phyloP scores from a whole-genome alignment of 2,329 filamentous ascomycete species.

The Penicillium hesseltinei region DNA sequence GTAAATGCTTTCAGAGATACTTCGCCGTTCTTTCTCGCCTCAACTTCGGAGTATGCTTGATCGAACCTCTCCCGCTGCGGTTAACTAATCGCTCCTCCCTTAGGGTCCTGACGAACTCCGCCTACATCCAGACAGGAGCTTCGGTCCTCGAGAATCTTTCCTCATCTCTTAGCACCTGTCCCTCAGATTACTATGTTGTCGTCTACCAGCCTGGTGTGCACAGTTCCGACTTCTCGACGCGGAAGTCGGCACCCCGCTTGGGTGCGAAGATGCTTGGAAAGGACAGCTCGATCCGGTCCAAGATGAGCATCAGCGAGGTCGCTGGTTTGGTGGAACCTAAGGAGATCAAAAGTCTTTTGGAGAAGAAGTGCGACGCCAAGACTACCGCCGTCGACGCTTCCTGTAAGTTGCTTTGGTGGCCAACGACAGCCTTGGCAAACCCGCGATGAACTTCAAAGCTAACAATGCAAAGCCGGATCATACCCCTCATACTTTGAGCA shows the following conservation, averaged over 20 bases:
- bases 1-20: slow-evolving; percentile 78
- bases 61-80: slow-evolving; percentile 5
- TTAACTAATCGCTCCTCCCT: slow-evolving; percentile 27
- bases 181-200: slow-evolving; percentile 73
- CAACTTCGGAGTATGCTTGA: slow-evolving; percentile 69
- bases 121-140: slow-evolving; percentile 45
- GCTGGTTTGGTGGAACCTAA: slow-evolving; percentile 49
- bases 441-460: slow-evolving; percentile 11
- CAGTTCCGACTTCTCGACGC: slow-evolving; percentile 63
- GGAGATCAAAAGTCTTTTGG: slow-evolving; percentile 44
- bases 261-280: slow-evolving; percentile 50
- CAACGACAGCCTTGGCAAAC: neutral
- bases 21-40: slow-evolving; percentile 85
- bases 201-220: slow-evolving; percentile 74
- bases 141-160: slow-evolving; percentile 45
- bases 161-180: slow-evolving; percentile 61
- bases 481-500: slow-evolving; percentile 38
- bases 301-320: slow-evolving; percentile 54
- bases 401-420: slow-evolving; percentile 30
- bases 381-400: slow-evolving; percentile 45
- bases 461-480: slow-evolving; percentile 36
- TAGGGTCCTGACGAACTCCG: slow-evolving; percentile 42
- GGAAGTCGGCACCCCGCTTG: slow-evolving; percentile 54
- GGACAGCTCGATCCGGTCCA: slow-evolving; percentile 55
- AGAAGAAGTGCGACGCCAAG: slow-evolving; percentile 49